Conservation (phyloP, 2,329 filamentous ascomycete genomes). For the Alternaria longipes region DNA sequence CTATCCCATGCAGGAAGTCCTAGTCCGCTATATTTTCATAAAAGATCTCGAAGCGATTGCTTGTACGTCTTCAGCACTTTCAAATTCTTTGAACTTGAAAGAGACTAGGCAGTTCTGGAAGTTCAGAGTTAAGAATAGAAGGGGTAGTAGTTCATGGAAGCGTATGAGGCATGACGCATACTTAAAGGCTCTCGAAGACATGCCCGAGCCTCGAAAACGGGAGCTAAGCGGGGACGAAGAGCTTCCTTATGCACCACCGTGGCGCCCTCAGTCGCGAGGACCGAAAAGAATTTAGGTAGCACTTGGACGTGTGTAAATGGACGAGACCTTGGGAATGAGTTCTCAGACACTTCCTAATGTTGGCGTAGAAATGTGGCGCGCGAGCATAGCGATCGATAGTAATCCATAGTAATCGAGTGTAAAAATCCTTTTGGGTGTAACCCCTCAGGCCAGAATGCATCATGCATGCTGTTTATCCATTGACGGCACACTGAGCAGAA, state of each 20-base stretch:
- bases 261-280: not conserved
- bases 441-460: not conserved
- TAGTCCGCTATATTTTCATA: not conserved
- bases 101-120: not conserved
- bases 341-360: not conserved
- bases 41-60: not conserved
- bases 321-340: not conserved
- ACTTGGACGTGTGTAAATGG: not conserved
- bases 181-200: not conserved
- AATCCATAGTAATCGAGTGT: not conserved
- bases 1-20: not conserved
- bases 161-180: not conserved
- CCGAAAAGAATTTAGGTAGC: not conserved
- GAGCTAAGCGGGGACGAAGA: not conserved
- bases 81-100: not conserved
- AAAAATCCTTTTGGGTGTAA: not conserved
- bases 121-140: not conserved
- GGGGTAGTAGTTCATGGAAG: not conserved
- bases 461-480: not conserved
- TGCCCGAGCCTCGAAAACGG: not conserved
- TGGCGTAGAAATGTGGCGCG: not conserved
- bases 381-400: not conserved
- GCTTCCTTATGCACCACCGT: not conserved
- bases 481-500: not conserved
- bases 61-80: not conserved